Evolutionary conservation across 352 stramenopile species (phyloP).

Genomic region (Phytophthora ohioensis): DNA sequence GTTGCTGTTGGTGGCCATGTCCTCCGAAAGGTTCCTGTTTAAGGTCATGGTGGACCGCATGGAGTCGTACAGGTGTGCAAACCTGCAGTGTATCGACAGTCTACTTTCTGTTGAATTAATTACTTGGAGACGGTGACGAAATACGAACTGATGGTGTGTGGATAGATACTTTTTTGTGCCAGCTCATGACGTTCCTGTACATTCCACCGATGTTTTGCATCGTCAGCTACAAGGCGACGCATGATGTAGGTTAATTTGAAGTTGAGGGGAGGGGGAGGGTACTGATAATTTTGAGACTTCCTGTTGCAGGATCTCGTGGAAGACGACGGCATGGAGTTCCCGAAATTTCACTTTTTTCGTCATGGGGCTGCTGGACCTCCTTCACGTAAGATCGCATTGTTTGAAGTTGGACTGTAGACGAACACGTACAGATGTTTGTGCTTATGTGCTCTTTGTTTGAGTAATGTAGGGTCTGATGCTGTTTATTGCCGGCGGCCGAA

Average conservation of each 20-base stretch:
- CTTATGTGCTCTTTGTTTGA: conserved; percentile 1
- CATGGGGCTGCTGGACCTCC: conserved; percentile 86
- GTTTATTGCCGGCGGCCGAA: conserved; percentile 85
- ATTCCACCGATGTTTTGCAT: conserved; percentile 89
- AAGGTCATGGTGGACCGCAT: conserved; percentile 92
- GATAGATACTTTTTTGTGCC: conserved; percentile 86
- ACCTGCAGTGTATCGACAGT: not conserved
- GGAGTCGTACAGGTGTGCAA: conserved; percentile 84
- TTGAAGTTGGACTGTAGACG: not conserved
- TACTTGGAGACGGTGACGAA: not conserved
- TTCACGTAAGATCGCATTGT: conserved; percentile 60
- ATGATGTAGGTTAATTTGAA: conserved; percentile 54
- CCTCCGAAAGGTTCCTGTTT: conserved; percentile 87
- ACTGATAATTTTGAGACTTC: conserved; percentile 10
- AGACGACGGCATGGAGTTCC: conserved; percentile 87
- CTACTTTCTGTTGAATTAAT: not conserved
- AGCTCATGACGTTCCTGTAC: conserved; percentile 91
- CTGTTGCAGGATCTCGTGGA: conserved; percentile 80
- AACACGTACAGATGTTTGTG: conserved; percentile 4
- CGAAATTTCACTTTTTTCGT: conserved; percentile 89
- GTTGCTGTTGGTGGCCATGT: conserved; percentile 81
- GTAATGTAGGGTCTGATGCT: conserved; percentile 74
- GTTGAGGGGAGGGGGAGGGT: not conserved
- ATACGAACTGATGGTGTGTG: conserved; percentile 1
- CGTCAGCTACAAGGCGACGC: conserved; percentile 85